Percentiles rank a stretch among this genome's conserved stretches.
Evolutionary conservation across 768 basidiomycete species (phyloP).

Genomic region (Amanita thiersii): DNA sequence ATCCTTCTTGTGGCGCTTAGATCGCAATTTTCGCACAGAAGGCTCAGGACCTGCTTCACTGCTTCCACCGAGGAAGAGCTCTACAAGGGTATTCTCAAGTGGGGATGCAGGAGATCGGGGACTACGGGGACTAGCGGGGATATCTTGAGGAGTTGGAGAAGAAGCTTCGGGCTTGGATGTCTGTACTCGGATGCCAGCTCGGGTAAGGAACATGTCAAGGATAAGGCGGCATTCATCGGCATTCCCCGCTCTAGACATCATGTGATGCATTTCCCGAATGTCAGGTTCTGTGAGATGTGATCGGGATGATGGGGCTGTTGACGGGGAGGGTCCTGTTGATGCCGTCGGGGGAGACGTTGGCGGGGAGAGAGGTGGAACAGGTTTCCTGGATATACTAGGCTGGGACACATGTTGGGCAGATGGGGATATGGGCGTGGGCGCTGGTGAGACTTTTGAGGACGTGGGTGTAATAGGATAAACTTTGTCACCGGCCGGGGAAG

Average conservation of each 20-base stretch:
- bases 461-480: slow-evolving; percentile 3
- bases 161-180: slow-evolving; percentile 22
- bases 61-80: slow-evolving; percentile 32
- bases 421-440: background rate
- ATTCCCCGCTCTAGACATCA: slow-evolving; percentile 60
- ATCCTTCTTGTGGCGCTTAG: slow-evolving; percentile 6
- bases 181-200: slow-evolving; percentile 33
- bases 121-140: slow-evolving; percentile 25
- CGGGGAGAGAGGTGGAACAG: slow-evolving; percentile 10
- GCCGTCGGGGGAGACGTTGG: background rate
- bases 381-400: slow-evolving; percentile 13
- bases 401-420: background rate
- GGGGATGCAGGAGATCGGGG: slow-evolving; percentile 17
- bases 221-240: slow-evolving; percentile 82
- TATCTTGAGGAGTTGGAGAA: slow-evolving; percentile 24
- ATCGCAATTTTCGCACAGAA: slow-evolving; percentile 1
- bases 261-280: slow-evolving; percentile 58
- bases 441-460: background rate
- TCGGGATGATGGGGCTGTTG: slow-evolving; percentile 15
- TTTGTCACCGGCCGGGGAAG: background rate
- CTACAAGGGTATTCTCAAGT: slow-evolving; percentile 46
- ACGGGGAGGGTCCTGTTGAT: slow-evolving; percentile 8
- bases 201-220: slow-evolving; percentile 73
- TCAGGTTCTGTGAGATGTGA: slow-evolving; percentile 32
- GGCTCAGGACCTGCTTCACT: slow-evolving; percentile 8